Conservation (phyloP, 139 green algal genomes). For the Haematococcus lacustris region DNA sequence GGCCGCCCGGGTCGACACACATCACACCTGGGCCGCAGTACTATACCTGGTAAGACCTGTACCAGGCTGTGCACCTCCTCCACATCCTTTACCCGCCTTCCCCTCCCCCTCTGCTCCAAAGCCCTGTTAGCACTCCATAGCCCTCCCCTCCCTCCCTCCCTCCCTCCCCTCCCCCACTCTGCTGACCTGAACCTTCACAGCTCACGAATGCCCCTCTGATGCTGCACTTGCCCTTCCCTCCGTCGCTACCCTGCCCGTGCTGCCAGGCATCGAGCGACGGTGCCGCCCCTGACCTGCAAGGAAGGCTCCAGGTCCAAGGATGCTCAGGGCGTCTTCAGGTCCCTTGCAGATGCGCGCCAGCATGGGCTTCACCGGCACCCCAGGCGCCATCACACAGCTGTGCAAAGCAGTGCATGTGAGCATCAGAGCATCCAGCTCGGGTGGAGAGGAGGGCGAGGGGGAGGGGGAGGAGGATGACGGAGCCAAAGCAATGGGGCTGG, state of each 20-base stretch:
- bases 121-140: background rate
- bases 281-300: too few relatives aligned
- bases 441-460: background rate
- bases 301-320: constrained; percentile 16
- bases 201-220: background rate
- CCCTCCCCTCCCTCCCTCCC: background rate
- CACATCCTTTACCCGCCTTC: background rate
- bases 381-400: constrained; percentile 45
- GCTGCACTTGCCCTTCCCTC: background rate
- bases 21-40: background rate
- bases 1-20: background rate
- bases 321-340: constrained; percentile 21
- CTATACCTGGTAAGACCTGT: background rate
- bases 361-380: constrained; percentile 88
- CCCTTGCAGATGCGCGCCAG: constrained; percentile 69
- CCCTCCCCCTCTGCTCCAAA: background rate
- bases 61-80: background rate
- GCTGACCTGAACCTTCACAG: background rate
- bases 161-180: background rate
- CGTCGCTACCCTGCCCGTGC: background rate
- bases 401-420: background rate
- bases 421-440: background rate
- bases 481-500: background rate
- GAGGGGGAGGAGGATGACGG: background rate
- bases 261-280: too few relatives aligned